Evolutionary conservation across 768 basidiomycete species (phyloP).

Genomic region (Dioszegia aurantiaca): DNA sequence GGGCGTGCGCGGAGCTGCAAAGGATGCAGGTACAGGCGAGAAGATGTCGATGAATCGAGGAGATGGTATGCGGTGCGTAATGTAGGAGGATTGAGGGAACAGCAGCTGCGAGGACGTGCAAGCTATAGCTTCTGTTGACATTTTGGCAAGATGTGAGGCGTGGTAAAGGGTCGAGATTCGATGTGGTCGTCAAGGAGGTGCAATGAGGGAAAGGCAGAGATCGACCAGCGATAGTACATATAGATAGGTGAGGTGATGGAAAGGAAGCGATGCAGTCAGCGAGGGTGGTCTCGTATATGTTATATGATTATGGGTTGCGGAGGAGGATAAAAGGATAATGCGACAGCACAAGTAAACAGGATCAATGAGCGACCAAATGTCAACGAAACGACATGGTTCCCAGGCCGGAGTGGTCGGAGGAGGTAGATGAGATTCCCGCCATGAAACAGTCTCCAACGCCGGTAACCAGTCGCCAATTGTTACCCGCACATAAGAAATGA

Average conservation of each 20-base stretch:
- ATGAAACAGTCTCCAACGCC: conserved; percentile 1
- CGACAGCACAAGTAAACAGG: background rate
- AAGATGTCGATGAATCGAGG: conserved; percentile 4
- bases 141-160: too few relatives aligned
- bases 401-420: too few relatives aligned
- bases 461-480: background rate
- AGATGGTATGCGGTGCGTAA: background rate
- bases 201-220: background rate
- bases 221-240: conserved; percentile 1
- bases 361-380: background rate
- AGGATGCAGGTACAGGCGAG: conserved; percentile 5
- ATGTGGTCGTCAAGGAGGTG: background rate
- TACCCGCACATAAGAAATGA: background rate
- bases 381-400: background rate
- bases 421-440: too few relatives aligned
- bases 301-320: background rate
- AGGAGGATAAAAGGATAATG: conserved; percentile 7
- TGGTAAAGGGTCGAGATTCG: too few relatives aligned
- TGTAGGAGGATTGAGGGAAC: background rate
- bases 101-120: background rate
- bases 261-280: background rate
- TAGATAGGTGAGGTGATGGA: background rate
- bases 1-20: conserved; percentile 2
- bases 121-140: conserved; percentile 9
- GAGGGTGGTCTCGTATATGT: background rate